Base-by-base conservation (phyloP, 306 rosid genomes). In the Cucurbita argyrosperma region DNA sequence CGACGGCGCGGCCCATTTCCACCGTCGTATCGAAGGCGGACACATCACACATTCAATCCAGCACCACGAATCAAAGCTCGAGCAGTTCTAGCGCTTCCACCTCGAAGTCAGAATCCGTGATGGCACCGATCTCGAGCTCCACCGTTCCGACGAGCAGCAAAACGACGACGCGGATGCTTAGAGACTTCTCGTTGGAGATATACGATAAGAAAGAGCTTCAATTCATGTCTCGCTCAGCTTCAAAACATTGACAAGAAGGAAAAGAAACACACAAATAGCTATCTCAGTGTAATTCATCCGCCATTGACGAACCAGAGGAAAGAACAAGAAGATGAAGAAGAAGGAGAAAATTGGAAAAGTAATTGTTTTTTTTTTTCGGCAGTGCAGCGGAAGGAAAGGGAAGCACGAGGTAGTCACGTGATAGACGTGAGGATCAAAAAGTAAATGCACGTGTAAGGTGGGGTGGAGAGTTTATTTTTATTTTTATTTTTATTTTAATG, bases 151-250 rank as follows among this genome's bases (percentile, higher is more conserved):
- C 74, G 10, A 23, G 3, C 10, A 13, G 40, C 0, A 23, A 73
- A 0, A 74, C 74, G 4, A 70, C 87, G 0, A 77, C 85, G 11
- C 90, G 81, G 74, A 84, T 73, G 85, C 75, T 83, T 5, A 81
- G 91, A 45, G 90, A 91, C 57, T 89, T 91, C 74, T 89, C 97
- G 2, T 26, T 91, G 76, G 87, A 89, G 81, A 84, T 89, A 71
- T 84, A 80, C 80, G 93, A 91, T 23, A 85, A 81, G 39, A 80
- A 84, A 71, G 96, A 91, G 90, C 84, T 89, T 26, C 97, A 86
- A 70, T 81, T 91, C 80, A 87, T 89, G 88, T 78, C 91, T 30
- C 78, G 81, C 6, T 57, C 85, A 15, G 84, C 85, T 26, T 85
- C 92, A 0, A 83, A 87, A 13, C 51, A 46, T 46, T 46, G 51